phyloP scores from a whole-genome alignment of 352 stramenopile species.

The Phytophthora lateralis region DNA sequence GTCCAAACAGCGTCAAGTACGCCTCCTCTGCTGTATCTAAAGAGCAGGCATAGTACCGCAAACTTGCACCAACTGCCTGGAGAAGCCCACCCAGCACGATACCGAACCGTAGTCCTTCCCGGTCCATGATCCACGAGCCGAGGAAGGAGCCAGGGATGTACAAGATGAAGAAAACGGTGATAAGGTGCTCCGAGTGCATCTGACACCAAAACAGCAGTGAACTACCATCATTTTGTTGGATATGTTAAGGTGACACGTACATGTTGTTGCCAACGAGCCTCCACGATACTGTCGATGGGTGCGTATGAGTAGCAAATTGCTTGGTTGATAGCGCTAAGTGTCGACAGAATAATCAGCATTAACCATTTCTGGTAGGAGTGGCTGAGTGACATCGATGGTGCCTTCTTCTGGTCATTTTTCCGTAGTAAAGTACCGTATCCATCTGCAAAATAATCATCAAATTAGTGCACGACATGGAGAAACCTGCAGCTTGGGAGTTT shows the following conservation, averaged over 20 bases:
- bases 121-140: constrained; percentile 80
- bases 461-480: not conserved
- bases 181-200: constrained; percentile 71
- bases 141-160: constrained; percentile 83
- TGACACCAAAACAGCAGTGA: constrained; percentile 15
- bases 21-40: constrained; percentile 25
- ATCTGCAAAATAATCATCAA: not conserved
- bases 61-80: constrained; percentile 47
- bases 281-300: constrained; percentile 59
- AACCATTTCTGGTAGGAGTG: constrained; percentile 50
- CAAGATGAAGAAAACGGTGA: constrained; percentile 77
- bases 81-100: constrained; percentile 58
- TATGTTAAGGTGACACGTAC: constrained; percentile 19
- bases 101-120: constrained; percentile 59
- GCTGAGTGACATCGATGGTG: not conserved
- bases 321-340: constrained; percentile 45
- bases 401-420: not conserved
- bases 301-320: constrained; percentile 80
- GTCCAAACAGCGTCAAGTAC: constrained; percentile 50
- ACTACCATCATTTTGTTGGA: not conserved
- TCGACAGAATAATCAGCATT: constrained; percentile 66
- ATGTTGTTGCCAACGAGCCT: constrained; percentile 52
- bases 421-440: constrained; percentile 9
- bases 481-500: not conserved
- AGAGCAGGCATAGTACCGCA: constrained; percentile 54